Evolutionary conservation across 1,284 basidiomycete species (phyloP).

Genomic region (Sanguinoderma infundibulare): DNA sequence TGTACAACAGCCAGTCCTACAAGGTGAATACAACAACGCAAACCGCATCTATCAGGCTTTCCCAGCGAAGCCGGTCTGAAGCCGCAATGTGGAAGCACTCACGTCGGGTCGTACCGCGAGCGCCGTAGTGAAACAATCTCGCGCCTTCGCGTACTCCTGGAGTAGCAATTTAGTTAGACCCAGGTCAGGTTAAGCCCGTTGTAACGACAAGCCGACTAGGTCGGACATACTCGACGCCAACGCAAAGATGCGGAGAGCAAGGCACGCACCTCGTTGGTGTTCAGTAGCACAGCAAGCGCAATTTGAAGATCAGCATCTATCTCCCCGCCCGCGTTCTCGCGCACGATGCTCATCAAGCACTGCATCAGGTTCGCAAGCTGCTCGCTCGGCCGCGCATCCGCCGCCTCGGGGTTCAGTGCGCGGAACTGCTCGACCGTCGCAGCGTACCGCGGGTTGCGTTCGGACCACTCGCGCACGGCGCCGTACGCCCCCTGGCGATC

Average conservation of each 20-base stretch:
- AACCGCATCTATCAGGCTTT: neutral
- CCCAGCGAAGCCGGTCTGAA: neutral
- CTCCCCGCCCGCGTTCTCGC: constrained; percentile 53
- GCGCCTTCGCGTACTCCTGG: constrained; percentile 89
- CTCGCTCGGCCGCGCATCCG: constrained; percentile 42
- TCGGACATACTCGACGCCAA: neutral
- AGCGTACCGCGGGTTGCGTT: constrained; percentile 59
- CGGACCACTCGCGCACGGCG: constrained; percentile 86
- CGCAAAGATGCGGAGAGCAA: neutral
- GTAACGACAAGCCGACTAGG: neutral
- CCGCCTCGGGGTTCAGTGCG: constrained; percentile 38
- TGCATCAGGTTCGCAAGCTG: constrained; percentile 56
- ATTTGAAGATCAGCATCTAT: constrained; percentile 96
- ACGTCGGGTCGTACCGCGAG: constrained; percentile 88
- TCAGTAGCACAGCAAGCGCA: constrained; percentile 92
- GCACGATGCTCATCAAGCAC: constrained; percentile 72
- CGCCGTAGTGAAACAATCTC: constrained; percentile 94
- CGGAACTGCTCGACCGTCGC: constrained; percentile 50
- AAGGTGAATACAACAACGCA: neutral
- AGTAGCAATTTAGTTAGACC: neutral
- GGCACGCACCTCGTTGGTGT: constrained; percentile 78
- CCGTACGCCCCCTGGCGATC: constrained; percentile 75
- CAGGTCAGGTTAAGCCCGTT: neutral
- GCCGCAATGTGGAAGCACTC: constrained; percentile 29
- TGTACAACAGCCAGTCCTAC: constrained; percentile 95